phyloP scores from a whole-genome alignment of 441 rosid species.

The Adansonia rubrostipa region DNA sequence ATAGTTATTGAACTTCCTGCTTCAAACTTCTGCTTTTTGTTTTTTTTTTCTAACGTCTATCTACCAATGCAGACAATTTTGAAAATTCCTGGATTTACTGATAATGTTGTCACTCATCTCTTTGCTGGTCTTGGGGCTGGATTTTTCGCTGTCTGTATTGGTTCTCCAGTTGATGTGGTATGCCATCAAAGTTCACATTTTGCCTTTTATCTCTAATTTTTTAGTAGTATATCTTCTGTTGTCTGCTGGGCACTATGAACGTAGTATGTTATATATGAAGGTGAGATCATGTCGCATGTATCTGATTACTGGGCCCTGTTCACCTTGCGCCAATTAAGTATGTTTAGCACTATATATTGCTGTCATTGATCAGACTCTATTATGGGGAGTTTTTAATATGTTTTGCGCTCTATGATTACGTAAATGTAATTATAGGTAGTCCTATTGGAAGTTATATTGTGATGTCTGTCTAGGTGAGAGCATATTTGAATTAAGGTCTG shows the following conservation, averaged over 20 bases:
- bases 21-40: constrained; percentile 14
- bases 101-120: constrained; percentile 90
- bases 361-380: background rate
- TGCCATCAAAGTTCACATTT: constrained; percentile 31
- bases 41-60: constrained; percentile 14
- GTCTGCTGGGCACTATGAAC: constrained; percentile 14
- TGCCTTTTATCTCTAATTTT: background rate
- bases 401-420: background rate
- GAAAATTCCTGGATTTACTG: constrained; percentile 95
- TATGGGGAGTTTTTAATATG: background rate
- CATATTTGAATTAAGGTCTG: constrained; percentile 11
- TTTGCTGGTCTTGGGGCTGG: constrained; percentile 95
- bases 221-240: constrained; percentile 2
- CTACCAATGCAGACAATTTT: constrained; percentile 67
- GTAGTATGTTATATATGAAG: constrained; percentile 14
- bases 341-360: constrained; percentile 7
- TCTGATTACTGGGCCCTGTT: background rate
- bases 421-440: background rate
- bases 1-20: constrained; percentile 19
- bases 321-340: background rate
- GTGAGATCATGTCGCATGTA: background rate
- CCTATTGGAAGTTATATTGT: background rate
- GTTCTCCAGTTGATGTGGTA: constrained; percentile 99
- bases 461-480: background rate
- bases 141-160: constrained; percentile 92